Conservation (phyloP, 2,329 filamentous ascomycete genomes). For the Coniochaeta hoffmannii region DNA sequence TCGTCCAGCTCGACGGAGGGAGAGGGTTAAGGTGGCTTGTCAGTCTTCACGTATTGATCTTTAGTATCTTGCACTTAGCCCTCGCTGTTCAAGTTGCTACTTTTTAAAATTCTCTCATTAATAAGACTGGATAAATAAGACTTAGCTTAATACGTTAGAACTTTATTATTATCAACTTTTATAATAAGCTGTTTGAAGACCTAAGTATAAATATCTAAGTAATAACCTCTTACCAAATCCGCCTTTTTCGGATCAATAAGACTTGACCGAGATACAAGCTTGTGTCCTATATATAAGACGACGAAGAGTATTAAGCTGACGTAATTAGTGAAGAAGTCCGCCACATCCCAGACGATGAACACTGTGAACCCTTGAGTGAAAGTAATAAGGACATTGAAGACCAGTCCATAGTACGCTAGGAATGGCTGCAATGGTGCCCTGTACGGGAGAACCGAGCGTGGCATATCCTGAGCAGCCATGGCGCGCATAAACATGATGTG, state of each 20-base stretch:
- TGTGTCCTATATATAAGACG: conserved; percentile 54
- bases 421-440: conserved; percentile 55
- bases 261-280: conserved; percentile 29
- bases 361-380: conserved; percentile 63
- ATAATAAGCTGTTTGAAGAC: too few relatives aligned
- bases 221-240: background rate
- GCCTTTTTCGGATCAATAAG: background rate
- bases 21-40: too few relatives aligned
- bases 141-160: too few relatives aligned
- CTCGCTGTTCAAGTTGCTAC: too few relatives aligned
- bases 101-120: too few relatives aligned
- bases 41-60: too few relatives aligned
- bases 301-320: conserved; percentile 58
- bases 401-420: conserved; percentile 57
- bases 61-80: too few relatives aligned
- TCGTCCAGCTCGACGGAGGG: too few relatives aligned
- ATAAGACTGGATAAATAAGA: too few relatives aligned
- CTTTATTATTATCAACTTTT: too few relatives aligned
- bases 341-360: conserved; percentile 56
- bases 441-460: conserved; percentile 52
- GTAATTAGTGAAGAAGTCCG: conserved; percentile 57
- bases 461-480: conserved; percentile 47
- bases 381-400: conserved; percentile 57
- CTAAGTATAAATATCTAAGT: background rate
- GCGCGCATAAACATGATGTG: conserved; percentile 61